Percentiles rank a stretch among this genome's conserved stretches.
Conservation (phyloP, 805 yeast species). For the Starmerella geochares region DNA sequence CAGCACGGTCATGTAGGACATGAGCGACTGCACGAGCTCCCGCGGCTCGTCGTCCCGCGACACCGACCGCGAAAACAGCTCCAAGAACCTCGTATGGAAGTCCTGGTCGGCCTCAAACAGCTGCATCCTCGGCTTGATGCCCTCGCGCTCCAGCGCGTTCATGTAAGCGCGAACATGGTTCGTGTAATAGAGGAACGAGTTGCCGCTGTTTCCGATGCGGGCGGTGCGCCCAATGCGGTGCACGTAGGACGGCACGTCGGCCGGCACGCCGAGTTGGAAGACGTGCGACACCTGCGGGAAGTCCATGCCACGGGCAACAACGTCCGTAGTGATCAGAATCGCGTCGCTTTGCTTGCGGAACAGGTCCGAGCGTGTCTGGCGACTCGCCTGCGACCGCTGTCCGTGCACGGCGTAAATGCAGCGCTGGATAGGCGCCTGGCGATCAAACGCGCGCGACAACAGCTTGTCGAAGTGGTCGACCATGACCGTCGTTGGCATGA, state of each 20-base stretch:
- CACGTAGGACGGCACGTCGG: slow-evolving; percentile 65
- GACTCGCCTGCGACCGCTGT: slow-evolving; percentile 53
- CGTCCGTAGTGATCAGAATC: slow-evolving; percentile 75
- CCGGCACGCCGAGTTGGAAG: slow-evolving; percentile 69
- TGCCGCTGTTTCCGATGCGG: slow-evolving; percentile 75
- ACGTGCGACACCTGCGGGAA: slow-evolving; percentile 82
- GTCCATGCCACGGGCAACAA: slow-evolving; percentile 95
- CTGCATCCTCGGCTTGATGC: slow-evolving; percentile 39
- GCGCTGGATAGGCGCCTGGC: not conserved
- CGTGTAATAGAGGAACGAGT: slow-evolving; percentile 51
- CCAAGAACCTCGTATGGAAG: slow-evolving; percentile 16
- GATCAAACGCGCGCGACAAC: slow-evolving; percentile 29
- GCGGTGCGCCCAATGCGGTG: slow-evolving; percentile 97
- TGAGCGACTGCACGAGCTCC: slow-evolving; percentile 23
- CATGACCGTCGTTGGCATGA: slow-evolving; percentile 65
- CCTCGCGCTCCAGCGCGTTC: slow-evolving; percentile 34
- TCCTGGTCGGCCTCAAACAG: slow-evolving; percentile 20
- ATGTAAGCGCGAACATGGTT: slow-evolving; percentile 49
- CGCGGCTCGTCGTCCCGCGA: slow-evolving; percentile 24
- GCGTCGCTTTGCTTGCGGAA: slow-evolving; percentile 45
- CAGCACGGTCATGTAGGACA: slow-evolving; percentile 26
- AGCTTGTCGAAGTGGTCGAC: slow-evolving; percentile 48
- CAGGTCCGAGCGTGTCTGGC: slow-evolving; percentile 49
- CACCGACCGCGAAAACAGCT: slow-evolving; percentile 16
- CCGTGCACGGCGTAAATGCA: slow-evolving; percentile 48